A percentile compares a stretch with the other conserved stretches of the same genome.
phyloP scores from a whole-genome alignment of 2,329 filamentous ascomycete genomes.

The Dactylellina sp. region DNA sequence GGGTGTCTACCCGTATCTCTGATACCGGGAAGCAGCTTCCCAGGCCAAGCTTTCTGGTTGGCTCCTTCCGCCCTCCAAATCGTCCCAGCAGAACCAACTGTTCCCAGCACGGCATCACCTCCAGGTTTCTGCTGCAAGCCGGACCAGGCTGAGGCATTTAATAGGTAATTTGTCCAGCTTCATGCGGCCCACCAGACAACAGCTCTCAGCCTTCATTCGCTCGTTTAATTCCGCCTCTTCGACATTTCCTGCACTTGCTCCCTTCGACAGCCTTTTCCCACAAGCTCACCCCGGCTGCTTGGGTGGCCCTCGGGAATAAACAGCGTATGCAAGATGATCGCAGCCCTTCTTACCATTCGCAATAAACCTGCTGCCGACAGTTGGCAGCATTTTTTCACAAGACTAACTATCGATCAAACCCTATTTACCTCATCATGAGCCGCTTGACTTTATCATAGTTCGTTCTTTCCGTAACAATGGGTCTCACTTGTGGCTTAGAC shows the following conservation, averaged over 20 bases:
- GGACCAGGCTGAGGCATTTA: slow-evolving; percentile 56
- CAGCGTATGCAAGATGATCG: slow-evolving; percentile 54
- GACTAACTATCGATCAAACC: too few relatives aligned
- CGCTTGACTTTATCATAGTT: too few relatives aligned
- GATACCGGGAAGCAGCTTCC: slow-evolving; percentile 38
- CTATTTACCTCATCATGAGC: slow-evolving; percentile 1
- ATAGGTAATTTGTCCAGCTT: too few relatives aligned
- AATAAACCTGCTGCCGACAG: not conserved
- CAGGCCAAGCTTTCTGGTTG: slow-evolving; percentile 31
- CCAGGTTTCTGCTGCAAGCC: slow-evolving; percentile 22
- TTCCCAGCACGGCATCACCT: too few relatives aligned
- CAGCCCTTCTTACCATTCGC: slow-evolving; percentile 31
- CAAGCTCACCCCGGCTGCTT: slow-evolving; percentile 18
- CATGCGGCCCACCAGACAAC: slow-evolving; percentile 2
- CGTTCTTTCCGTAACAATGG: slow-evolving; percentile 4
- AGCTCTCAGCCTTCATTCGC: slow-evolving; percentile 28
- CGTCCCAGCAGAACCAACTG: slow-evolving; percentile 47
- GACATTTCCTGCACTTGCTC: not conserved
- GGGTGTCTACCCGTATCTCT: slow-evolving; percentile 30
- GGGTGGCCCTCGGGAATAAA: slow-evolving; percentile 7
- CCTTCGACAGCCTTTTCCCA: too few relatives aligned
- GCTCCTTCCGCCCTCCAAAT: slow-evolving; percentile 18
- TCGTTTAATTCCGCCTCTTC: slow-evolving; percentile 28
- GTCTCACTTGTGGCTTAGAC: not conserved
- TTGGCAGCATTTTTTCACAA: not conserved